phyloP scores from a whole-genome alignment of 345 rosid species.

The Acer negundo region DNA sequence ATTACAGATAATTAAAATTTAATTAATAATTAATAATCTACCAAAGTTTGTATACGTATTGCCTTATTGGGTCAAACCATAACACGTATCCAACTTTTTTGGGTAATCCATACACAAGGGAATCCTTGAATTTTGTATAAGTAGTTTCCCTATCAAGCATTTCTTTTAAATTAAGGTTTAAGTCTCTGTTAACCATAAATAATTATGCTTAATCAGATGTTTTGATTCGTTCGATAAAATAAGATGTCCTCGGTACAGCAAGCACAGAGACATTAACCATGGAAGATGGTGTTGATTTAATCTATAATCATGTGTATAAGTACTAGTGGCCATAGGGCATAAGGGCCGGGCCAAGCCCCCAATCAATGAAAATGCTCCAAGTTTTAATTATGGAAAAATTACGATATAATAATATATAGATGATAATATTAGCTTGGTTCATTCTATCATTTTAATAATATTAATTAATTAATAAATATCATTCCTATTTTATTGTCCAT shows the following conservation, averaged over 20 bases:
- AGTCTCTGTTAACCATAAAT: background rate
- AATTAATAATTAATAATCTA: slow-evolving; percentile 5
- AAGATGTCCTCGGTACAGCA: slow-evolving; percentile 23
- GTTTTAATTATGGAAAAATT: too few relatives aligned
- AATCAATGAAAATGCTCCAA: too few relatives aligned
- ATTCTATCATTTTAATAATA: too few relatives aligned
- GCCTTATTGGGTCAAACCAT: slow-evolving; percentile 18
- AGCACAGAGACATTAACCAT: slow-evolving; percentile 32
- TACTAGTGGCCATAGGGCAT: too few relatives aligned
- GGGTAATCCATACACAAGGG: slow-evolving; percentile 34
- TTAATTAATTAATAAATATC: too few relatives aligned
- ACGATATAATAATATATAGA: too few relatives aligned
- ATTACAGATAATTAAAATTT: background rate
- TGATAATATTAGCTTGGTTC: too few relatives aligned
- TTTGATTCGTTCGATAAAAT: slow-evolving; percentile 3
- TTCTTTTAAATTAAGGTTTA: slow-evolving; percentile 1
- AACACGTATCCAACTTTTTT: slow-evolving; percentile 28
- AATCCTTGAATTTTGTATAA: slow-evolving; percentile 31
- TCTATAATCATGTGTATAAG: background rate
- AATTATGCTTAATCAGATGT: background rate
- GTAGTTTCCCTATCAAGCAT: slow-evolving; percentile 26
- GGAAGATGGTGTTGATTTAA: slow-evolving; percentile 13
- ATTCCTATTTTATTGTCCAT: too few relatives aligned
- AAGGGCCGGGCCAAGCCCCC: too few relatives aligned
- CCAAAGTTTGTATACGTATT: background rate